phyloP scores from a whole-genome alignment of 2,329 filamentous ascomycete species.

The Aspergillus sp. region DNA sequence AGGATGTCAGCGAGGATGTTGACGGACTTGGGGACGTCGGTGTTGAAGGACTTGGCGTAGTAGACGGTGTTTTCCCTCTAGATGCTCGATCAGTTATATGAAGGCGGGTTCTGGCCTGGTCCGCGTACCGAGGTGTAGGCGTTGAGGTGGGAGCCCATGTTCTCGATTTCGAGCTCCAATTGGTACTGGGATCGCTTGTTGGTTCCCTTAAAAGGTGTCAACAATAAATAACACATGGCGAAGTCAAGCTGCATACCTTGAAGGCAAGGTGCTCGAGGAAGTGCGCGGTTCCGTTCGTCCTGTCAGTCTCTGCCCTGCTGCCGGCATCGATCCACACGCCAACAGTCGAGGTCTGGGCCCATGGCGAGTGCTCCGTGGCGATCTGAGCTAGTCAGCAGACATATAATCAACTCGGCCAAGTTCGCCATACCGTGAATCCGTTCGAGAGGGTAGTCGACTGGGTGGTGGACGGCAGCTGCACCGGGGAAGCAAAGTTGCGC shows the following conservation, averaged over 20 bases:
- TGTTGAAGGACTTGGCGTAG: constrained; percentile 98
- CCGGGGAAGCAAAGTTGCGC: constrained; percentile 83
- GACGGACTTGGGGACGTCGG: constrained; percentile 89
- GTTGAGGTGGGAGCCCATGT: constrained; percentile 98
- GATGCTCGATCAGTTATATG: constrained; percentile 17
- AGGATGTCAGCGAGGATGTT: constrained; percentile 99
- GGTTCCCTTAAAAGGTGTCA: constrained; percentile 54
- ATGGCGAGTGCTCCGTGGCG: constrained; percentile 94
- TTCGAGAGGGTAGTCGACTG: constrained; percentile 95
- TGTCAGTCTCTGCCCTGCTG: constrained; percentile 93
- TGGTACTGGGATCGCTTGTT: constrained; percentile 91
- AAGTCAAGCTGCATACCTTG: no score
- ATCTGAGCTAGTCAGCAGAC: constrained; percentile 52
- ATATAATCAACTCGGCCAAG: constrained; percentile 8
- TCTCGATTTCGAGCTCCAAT: constrained; percentile 98
- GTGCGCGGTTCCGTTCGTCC: constrained; percentile 98
- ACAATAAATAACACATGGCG: no score
- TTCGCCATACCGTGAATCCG: constrained; percentile 72
- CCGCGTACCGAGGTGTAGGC: constrained; percentile 90
- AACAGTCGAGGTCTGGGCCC: constrained; percentile 95
- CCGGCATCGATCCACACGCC: constrained; percentile 99
- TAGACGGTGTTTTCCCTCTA: constrained; percentile 99
- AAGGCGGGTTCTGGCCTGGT: constrained; percentile 6
- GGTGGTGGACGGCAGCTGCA: constrained; percentile 63
- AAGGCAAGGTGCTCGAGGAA: constrained; percentile 99